phyloP scores from a whole-genome alignment of 2,329 filamentous ascomycete species.

The Aspergillus tamarii region DNA sequence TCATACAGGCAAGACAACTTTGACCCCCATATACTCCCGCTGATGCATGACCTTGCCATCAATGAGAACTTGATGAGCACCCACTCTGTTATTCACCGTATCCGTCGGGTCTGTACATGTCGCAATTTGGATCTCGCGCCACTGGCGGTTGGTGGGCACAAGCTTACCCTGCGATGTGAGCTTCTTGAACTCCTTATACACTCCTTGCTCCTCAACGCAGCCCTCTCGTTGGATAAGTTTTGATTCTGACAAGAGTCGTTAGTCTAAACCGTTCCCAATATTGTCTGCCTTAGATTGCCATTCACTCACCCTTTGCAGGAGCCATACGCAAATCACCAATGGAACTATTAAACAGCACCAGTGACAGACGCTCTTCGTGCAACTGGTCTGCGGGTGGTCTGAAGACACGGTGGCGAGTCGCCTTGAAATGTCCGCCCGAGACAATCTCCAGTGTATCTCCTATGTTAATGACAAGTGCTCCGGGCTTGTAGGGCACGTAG shows the following conservation, averaged over 20 bases:
- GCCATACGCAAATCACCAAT: conserved; percentile 49
- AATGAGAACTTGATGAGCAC: conserved; percentile 48
- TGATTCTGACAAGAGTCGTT: conserved; percentile 27
- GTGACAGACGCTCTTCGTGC: conserved; percentile 30
- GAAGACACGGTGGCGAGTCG: conserved; percentile 49
- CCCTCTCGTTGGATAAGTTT: conserved; percentile 48
- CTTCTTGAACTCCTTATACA: conserved; percentile 52
- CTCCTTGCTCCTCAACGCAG: conserved; percentile 48
- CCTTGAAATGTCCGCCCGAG: conserved; percentile 52
- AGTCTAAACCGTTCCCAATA: too few relatives aligned
- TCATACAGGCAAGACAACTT: conserved; percentile 49
- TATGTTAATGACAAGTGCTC: conserved; percentile 55
- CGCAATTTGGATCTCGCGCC: conserved; percentile 55
- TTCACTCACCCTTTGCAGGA: conserved; percentile 38
- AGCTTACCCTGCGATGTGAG: conserved; percentile 45
- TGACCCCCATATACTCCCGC: conserved; percentile 52
- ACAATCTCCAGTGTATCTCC: conserved; percentile 51
- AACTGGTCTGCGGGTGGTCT: conserved; percentile 46
- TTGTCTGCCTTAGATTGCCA: background rate
- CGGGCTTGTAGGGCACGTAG: conserved; percentile 47
- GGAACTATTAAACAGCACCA: conserved; percentile 53
- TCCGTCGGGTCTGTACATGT: conserved; percentile 50
- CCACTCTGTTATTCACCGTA: conserved; percentile 44
- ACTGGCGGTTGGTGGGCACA: conserved; percentile 52
- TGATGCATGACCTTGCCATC: conserved; percentile 53